Evolutionary conservation across 768 basidiomycete species (phyloP).

Genomic region (Mrakia frigida): DNA sequence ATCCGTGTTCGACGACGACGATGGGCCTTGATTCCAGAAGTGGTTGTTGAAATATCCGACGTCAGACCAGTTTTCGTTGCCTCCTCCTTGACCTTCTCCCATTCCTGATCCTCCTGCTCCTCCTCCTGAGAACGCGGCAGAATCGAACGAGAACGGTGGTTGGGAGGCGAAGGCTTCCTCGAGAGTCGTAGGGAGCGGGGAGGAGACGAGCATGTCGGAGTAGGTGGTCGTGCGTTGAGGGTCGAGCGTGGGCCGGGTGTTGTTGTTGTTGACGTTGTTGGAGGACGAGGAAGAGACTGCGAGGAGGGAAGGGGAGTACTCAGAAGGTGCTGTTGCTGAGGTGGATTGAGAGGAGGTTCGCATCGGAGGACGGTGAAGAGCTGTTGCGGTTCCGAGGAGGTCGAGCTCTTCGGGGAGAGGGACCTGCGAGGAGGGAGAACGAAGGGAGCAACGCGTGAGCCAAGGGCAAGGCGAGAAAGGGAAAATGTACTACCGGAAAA

Average conservation of each 20-base stretch:
- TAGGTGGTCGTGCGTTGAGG: background rate
- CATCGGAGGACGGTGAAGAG: conserved; percentile 1
- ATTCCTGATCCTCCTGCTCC: background rate
- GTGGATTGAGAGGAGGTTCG: background rate
- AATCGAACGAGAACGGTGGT: background rate
- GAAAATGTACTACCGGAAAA: background rate
- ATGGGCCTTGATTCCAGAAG: background rate
- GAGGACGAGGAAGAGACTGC: background rate
- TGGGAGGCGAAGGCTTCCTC: conserved; percentile 12
- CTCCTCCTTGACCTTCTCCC: background rate
- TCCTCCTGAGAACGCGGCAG: background rate
- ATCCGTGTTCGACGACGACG: background rate
- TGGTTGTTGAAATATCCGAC: background rate
- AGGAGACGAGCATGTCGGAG: background rate
- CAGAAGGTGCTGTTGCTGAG: background rate
- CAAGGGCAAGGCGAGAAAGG: background rate
- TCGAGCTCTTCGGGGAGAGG: conserved; percentile 15
- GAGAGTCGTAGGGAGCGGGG: background rate
- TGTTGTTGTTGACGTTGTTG: background rate
- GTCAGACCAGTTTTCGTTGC: background rate
- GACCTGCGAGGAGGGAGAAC: background rate
- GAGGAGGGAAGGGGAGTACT: background rate
- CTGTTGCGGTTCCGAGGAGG: conserved; percentile 13
- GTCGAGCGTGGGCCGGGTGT: background rate
- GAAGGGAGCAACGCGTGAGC: background rate